Percentiles rank a stretch among this genome's conserved stretches.
These are phyloP conservation scores for Carex sylvatica DNA, from an alignment of 202 grass and related monocot species.

Conservation along the genomic window DNA sequence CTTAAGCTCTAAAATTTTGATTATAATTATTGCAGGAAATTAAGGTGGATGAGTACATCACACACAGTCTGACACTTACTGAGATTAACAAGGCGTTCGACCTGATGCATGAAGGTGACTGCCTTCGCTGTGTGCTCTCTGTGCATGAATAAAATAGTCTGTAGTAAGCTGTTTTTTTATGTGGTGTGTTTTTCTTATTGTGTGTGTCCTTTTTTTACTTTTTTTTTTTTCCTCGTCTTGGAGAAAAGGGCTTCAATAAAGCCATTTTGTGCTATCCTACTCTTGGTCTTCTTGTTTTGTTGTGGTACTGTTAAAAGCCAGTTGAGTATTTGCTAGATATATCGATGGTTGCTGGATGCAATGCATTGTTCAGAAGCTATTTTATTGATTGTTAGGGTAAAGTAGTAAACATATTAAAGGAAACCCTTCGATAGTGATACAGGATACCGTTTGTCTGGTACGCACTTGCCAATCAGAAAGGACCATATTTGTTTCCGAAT, in stretches of 20 bases:
- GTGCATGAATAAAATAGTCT: slow-evolving; percentile 30
- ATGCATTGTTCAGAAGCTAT: not conserved
- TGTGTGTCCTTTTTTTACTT: not conserved
- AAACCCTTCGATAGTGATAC: too few species aligned
- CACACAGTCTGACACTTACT: slow-evolving; percentile 67
- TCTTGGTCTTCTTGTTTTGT: not conserved
- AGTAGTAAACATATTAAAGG: too few species aligned
- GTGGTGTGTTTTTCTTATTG: not conserved
- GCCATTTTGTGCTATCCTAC: not conserved
- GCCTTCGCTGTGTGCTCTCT: slow-evolving; percentile 83
- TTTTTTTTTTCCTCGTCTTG: slow-evolving; percentile 11
- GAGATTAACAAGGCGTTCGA: slow-evolving; percentile 82
- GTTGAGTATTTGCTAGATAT: not conserved
- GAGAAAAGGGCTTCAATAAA: slow-evolving; percentile 7
- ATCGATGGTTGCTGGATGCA: not conserved
- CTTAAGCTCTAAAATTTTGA: not conserved
- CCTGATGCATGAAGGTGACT: slow-evolving; percentile 82
- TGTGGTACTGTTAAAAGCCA: not conserved
- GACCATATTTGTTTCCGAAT: too few species aligned
- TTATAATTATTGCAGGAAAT: slow-evolving; percentile 55
- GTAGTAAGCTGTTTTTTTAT: not conserved
- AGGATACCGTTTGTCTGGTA: not conserved
- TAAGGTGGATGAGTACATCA: slow-evolving; percentile 99
- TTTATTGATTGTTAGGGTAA: not conserved
- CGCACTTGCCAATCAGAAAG: not conserved